Evolutionary conservation across 129 eudicot species (phyloP).

Genomic region (Pittosporum tobira): DNA sequence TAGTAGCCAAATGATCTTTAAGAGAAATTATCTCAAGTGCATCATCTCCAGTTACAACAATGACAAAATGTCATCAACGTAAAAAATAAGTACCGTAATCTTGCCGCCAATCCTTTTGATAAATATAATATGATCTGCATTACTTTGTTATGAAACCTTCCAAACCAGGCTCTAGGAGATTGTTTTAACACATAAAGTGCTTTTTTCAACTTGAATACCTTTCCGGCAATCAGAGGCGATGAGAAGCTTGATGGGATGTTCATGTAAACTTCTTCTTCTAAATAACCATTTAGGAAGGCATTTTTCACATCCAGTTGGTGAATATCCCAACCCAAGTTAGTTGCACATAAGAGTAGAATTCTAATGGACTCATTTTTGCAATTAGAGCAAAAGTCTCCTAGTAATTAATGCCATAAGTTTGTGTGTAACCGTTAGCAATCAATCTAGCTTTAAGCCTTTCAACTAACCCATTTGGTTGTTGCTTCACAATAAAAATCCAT

Average conservation of each 20-base stretch:
- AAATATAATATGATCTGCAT: not conserved
- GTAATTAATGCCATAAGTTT: not conserved
- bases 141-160: not conserved
- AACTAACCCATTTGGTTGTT: not conserved
- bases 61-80: slow-evolving; percentile 10
- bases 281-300: not conserved
- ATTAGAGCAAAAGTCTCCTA: not conserved
- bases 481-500: slow-evolving; percentile 5
- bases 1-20: not conserved
- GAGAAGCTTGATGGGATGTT: not conserved
- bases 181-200: slow-evolving; percentile 5
- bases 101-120: not conserved
- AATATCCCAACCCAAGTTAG: not conserved
- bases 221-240: not conserved
- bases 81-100: not conserved
- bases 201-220: not conserved
- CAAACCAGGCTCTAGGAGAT: slow-evolving; percentile 2
- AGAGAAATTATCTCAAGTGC: not conserved
- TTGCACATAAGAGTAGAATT: not conserved
- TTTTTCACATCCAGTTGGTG: not conserved
- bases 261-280: slow-evolving; percentile 7
- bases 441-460: slow-evolving; percentile 1
- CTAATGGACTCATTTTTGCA: not conserved
- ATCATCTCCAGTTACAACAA: not conserved
- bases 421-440: slow-evolving; percentile 1